Base-by-base conservation (phyloP, 352 stramenopile species). In the Pythium sp. region DNA sequence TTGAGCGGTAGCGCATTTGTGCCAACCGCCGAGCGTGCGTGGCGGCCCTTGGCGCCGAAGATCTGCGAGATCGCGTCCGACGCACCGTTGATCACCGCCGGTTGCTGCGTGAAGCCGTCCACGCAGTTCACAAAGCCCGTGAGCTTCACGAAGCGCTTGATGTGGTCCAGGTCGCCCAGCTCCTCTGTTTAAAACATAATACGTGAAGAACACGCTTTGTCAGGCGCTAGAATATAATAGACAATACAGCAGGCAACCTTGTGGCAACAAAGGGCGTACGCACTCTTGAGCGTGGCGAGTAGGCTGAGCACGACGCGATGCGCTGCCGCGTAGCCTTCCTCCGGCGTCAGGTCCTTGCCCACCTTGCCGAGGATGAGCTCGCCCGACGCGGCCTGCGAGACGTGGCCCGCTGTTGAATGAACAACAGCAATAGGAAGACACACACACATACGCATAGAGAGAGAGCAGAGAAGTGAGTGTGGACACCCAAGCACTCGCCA, bases 101-200 rank as follows among this genome's bases (percentile, higher is more conserved):
- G 88, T 74, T 98, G 93, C 47, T 80, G 71, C 18, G 77, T 73
- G 77, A 97, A 98, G 54, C 84, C 85, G 65, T 94, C 82, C 28
- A 87, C 75, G 67, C 90, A 98, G 76, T 97, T 95, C 9, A 98
- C 93, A 78, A 98, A 98, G 38, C 94, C 94, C 49, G 95, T 88
- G 55, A 98, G 72, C 82, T 98, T 98, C 36, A 98, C 91, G 57
- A 98, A 78, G 65, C 89, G 80, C 70, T 84, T 92, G 63, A 98
- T 80, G 20, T 84, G 70, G 76, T 97, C 91, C 30, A 98, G 76
- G 72, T 97, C 89, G 14, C 87, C 87, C 5, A 92, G 62, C 64
- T 91, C 80, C 36, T 76, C 80, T 88, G 58, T 30, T 14, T 18
- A 36, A n/a, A 20, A 20, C 15, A 22, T 2, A 14, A 30, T 58